Percentiles rank a stretch among this genome's conserved stretches.
phyloP scores from a whole-genome alignment of 164 flowering plant species.

The Aristolochia californica region DNA sequence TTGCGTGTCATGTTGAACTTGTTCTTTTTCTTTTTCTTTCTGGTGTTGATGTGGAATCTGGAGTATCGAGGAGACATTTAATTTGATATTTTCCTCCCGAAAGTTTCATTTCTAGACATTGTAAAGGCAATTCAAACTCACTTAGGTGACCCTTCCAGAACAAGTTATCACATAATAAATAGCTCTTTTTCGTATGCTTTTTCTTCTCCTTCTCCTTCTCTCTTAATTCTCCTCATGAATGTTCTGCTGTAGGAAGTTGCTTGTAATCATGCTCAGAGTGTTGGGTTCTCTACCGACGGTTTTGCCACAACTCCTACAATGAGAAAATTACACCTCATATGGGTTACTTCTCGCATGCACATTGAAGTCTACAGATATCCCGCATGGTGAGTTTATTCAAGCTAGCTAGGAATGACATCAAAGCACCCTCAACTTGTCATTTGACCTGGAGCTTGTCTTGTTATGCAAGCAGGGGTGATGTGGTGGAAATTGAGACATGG shows the following conservation, averaged over 20 bases:
- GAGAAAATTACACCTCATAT: conserved; percentile 91
- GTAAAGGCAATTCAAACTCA: neutral
- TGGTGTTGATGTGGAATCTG: too few relatives aligned
- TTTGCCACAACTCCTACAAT: conserved; percentile 84
- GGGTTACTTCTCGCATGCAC: conserved; percentile 99
- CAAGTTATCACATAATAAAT: neutral
- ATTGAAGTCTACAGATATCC: conserved; percentile 95
- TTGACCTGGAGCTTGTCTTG: neutral
- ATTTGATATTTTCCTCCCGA: neutral
- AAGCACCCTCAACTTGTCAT: neutral
- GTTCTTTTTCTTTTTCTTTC: too few relatives aligned
- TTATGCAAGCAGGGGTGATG: conserved; percentile 61
- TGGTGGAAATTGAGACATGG: conserved; percentile 98
- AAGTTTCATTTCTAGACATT: neutral
- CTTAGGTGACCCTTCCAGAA: neutral
- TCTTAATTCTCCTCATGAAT: neutral
- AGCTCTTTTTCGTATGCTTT: too few relatives aligned
- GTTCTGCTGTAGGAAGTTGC: conserved; percentile 63
- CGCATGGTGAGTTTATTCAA: conserved; percentile 53
- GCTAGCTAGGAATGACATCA: neutral
- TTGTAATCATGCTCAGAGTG: conserved; percentile 91
- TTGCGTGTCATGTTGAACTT: too few relatives aligned
- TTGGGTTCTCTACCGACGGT: conserved; percentile 95
- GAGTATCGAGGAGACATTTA: neutral
- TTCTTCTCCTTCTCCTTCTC: neutral